Conservation (phyloP, 305 asterid species). For the Fraxinus ornus region DNA sequence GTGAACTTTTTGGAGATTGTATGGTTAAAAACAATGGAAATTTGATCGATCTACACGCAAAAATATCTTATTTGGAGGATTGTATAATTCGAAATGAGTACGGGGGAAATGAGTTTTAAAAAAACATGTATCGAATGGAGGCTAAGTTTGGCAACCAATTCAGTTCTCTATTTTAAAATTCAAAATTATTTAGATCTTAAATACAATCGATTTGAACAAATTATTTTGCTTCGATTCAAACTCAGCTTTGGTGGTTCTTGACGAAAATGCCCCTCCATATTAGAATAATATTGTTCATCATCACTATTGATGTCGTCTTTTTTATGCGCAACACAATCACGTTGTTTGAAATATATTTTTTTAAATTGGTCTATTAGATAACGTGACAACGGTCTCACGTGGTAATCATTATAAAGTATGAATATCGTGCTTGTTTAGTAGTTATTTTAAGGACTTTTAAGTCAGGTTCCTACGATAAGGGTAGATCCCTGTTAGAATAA, state of each 20-base stretch:
- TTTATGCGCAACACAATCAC: too few relatives aligned
- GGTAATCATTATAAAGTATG: background rate
- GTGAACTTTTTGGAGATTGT: background rate
- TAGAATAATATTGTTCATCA: too few relatives aligned
- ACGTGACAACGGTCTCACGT: background rate
- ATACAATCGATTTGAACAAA: too few relatives aligned
- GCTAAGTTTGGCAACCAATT: background rate
- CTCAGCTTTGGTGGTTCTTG: too few relatives aligned
- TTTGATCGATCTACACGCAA: background rate
- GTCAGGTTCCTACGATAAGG: background rate
- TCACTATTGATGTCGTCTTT: too few relatives aligned
- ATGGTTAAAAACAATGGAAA: background rate
- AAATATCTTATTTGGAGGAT: too few relatives aligned
- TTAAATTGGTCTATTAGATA: background rate
- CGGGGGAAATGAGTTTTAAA: too few relatives aligned
- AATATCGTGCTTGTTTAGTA: background rate
- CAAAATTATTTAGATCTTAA: background rate
- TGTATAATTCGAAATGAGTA: too few relatives aligned
- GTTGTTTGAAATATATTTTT: too few relatives aligned
- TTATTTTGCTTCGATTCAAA: too few relatives aligned
- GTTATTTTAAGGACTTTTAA: background rate
- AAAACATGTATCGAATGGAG: background rate
- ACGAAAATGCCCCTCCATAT: too few relatives aligned
- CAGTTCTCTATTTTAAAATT: background rate
- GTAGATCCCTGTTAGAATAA: too few relatives aligned